Conservation (phyloP, 176 grass and related monocot species). For the Avena atlantica region DNA sequence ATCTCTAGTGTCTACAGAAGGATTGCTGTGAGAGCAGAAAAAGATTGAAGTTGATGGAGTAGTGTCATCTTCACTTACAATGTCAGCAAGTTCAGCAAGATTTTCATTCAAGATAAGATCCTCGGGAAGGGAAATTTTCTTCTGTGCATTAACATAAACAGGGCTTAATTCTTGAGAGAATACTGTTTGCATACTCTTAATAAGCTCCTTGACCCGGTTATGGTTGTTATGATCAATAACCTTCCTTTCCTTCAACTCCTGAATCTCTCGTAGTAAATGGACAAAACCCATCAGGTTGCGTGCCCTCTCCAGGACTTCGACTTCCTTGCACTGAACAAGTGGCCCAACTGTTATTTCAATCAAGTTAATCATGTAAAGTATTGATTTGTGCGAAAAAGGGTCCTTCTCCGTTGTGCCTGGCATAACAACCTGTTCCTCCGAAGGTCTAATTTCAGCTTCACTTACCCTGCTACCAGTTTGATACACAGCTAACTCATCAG, state of each 20-base stretch:
- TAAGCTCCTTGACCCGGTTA: conserved; percentile 41
- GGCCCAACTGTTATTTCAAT: conserved; percentile 70
- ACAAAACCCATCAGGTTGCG: conserved; percentile 75
- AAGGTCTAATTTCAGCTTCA: conserved; percentile 32
- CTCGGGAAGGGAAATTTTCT: conserved; percentile 57
- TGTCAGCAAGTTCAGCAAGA: conserved; percentile 55
- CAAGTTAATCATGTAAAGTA: conserved; percentile 70
- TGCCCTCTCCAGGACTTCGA: conserved; percentile 86
- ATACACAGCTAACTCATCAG: conserved; percentile 32
- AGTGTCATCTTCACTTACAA: conserved; percentile 60
- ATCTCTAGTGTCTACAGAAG: conserved; percentile 40
- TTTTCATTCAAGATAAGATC: conserved; percentile 64
- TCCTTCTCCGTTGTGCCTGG: conserved; percentile 41
- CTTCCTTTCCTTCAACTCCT: conserved; percentile 48
- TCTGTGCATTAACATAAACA: conserved; percentile 78
- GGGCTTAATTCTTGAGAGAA: conserved; percentile 86
- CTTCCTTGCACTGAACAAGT: conserved; percentile 72
- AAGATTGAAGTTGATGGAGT: conserved; percentile 46
- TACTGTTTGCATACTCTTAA: conserved; percentile 60
- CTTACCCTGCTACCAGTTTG: conserved; percentile 33
- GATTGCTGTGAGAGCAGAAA: conserved; percentile 47
- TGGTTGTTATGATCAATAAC: conserved; percentile 42
- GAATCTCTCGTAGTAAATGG: conserved; percentile 52
- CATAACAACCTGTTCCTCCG: conserved; percentile 15
- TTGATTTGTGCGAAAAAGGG: conserved; percentile 46